A percentile compares a stretch with the other conserved stretches of the same genome.
phyloP scores from a whole-genome alignment of 2,329 filamentous ascomycete species.

The Penicillium sp. region DNA sequence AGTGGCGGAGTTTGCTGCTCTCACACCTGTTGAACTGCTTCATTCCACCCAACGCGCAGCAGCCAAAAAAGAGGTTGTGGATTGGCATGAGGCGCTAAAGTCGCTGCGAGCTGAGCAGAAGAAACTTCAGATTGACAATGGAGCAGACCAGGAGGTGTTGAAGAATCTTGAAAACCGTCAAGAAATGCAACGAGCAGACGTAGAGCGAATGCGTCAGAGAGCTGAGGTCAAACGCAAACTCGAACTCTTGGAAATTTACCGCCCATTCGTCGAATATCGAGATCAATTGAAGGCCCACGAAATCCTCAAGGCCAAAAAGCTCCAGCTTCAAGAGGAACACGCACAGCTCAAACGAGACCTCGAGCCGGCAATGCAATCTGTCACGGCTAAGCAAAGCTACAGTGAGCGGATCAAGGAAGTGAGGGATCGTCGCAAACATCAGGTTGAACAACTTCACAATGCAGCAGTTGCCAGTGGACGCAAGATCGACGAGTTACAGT shows the following conservation, averaged over 20 bases:
- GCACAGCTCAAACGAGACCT: constrained; percentile 58
- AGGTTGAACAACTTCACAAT: constrained; percentile 55
- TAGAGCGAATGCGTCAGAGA: constrained; percentile 77
- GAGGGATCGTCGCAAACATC: constrained; percentile 54
- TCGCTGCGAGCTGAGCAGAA: constrained; percentile 68
- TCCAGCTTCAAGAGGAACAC: constrained; percentile 57
- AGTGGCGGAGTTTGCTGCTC: constrained; percentile 86
- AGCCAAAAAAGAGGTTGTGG: constrained; percentile 74
- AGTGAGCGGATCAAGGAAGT: constrained; percentile 52
- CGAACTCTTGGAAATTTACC: constrained; percentile 61
- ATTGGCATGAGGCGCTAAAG: constrained; percentile 74
- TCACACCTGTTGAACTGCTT: constrained; percentile 77
- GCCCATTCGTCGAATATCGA: constrained; percentile 65
- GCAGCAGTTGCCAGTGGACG: constrained; percentile 42
- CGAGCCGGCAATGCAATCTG: constrained; percentile 67
- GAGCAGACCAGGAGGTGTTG: constrained; percentile 62
- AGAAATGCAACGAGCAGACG: constrained; percentile 70
- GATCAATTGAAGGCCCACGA: constrained; percentile 50
- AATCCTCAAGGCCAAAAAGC: constrained; percentile 56
- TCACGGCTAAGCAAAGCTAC: constrained; percentile 70
- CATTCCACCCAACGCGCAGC: constrained; percentile 85
- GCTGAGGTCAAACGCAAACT: constrained; percentile 65
- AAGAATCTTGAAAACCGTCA: constrained; percentile 70
- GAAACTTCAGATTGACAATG: constrained; percentile 56
- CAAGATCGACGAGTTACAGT: constrained; percentile 41